Evolutionary conservation across 2,329 filamentous ascomycete genomes (phyloP).

Genomic region (Curvularia spicifera): DNA sequence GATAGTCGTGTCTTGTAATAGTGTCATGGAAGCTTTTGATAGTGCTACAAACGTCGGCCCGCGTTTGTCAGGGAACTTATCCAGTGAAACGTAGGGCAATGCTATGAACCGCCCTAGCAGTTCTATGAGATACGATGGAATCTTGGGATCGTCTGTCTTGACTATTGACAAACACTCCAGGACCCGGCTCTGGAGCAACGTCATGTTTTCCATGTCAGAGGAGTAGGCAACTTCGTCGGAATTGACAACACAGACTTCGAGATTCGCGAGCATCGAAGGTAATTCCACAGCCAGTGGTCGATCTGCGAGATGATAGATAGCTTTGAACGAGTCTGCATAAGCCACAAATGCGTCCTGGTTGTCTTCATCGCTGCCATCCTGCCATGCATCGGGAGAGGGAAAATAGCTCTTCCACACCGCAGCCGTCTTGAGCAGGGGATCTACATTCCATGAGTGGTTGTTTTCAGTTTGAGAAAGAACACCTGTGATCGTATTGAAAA

Average conservation of each 20-base stretch:
- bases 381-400: slow-evolving; percentile 32
- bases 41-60: slow-evolving; percentile 87
- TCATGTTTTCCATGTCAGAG: slow-evolving; percentile 74
- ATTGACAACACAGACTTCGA: slow-evolving; percentile 73
- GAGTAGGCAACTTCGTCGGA: slow-evolving; percentile 72
- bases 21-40: slow-evolving; percentile 79
- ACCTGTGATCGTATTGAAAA: slow-evolving; percentile 50
- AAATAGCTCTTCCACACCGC: slow-evolving; percentile 47
- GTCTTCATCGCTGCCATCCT: slow-evolving; percentile 32
- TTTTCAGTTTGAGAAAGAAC: slow-evolving; percentile 47
- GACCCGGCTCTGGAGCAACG: slow-evolving; percentile 73
- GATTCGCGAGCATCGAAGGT: slow-evolving; percentile 70
- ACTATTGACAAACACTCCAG: slow-evolving; percentile 72
- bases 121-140: slow-evolving; percentile 71
- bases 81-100: slow-evolving; percentile 65
- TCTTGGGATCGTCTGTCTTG: slow-evolving; percentile 68
- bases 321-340: slow-evolving; percentile 77
- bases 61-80: slow-evolving; percentile 30
- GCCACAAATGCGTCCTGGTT: slow-evolving; percentile 85
- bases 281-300: slow-evolving; percentile 67
- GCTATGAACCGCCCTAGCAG: slow-evolving; percentile 74
- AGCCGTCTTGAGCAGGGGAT: slow-evolving; percentile 43
- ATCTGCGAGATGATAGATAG: slow-evolving; percentile 79
- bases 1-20: slow-evolving; percentile 67
- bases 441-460: slow-evolving; percentile 28